phyloP scores from a whole-genome alignment of 306 rosid species.

The Biancaea sappan region DNA sequence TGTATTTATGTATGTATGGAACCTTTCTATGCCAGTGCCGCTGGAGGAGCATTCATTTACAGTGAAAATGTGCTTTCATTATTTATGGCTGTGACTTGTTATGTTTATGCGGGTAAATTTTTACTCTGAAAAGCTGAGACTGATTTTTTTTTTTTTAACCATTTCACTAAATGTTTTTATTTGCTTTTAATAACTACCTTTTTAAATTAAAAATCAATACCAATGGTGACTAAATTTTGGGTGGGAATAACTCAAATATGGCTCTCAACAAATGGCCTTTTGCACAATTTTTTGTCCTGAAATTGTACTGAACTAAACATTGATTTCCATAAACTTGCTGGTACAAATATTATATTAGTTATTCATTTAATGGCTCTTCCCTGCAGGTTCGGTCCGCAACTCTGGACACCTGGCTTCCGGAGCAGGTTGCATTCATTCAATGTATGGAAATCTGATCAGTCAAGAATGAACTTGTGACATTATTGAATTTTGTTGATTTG shows the following conservation, averaged over 20 bases:
- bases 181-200: background rate
- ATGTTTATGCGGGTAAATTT: background rate
- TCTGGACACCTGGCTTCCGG: slow-evolving; percentile 98
- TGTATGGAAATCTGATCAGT: slow-evolving; percentile 54
- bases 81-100: background rate
- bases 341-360: background rate
- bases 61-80: background rate
- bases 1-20: background rate
- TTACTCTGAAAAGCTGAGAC: background rate
- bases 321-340: slow-evolving; percentile 2
- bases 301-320: background rate
- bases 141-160: background rate
- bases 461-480: slow-evolving; percentile 10
- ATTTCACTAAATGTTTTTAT: background rate
- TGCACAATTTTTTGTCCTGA: background rate
- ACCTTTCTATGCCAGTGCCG: background rate
- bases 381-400: slow-evolving; percentile 98
- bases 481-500: slow-evolving; percentile 26
- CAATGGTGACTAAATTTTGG: slow-evolving; percentile 3
- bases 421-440: slow-evolving; percentile 94
- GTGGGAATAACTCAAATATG: slow-evolving; percentile 25
- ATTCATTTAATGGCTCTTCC: slow-evolving; percentile 32
- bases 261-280: slow-evolving; percentile 18
- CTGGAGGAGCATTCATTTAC: background rate
- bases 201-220: background rate